Percentiles rank a stretch among this genome's conserved stretches.
Conservation (phyloP, 179 eudicot genomes). For the Spergularia azorica region DNA sequence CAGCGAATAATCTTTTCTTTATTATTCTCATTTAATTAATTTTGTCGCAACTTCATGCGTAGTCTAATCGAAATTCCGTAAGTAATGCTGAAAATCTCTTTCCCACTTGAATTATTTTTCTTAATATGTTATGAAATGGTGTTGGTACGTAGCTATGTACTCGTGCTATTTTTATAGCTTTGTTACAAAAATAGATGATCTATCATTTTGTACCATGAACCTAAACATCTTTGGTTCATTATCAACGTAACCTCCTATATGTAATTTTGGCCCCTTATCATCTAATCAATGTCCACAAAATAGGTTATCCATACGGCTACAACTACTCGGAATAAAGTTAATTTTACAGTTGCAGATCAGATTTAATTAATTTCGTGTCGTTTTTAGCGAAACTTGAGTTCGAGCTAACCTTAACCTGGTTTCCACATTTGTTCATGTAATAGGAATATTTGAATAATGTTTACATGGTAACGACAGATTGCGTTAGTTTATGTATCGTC, state of each 20-base stretch:
- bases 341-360: background rate
- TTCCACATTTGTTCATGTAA: background rate
- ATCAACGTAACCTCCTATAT: slow-evolving; percentile 7
- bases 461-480: too few relatives aligned
- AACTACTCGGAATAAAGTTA: background rate
- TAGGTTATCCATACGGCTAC: background rate
- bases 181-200: background rate
- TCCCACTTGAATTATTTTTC: slow-evolving; percentile 15
- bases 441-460: background rate
- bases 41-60: slow-evolving; percentile 13
- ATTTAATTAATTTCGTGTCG: background rate
- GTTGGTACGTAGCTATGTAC: background rate
- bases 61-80: slow-evolving; percentile 21
- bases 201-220: background rate
- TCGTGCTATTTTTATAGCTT: background rate
- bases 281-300: background rate
- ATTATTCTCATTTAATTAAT: background rate
- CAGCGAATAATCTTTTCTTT: background rate
- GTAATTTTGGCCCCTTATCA: background rate
- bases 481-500: too few relatives aligned
- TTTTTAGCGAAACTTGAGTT: background rate
- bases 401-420: background rate
- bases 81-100: slow-evolving; percentile 5
- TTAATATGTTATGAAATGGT: slow-evolving; percentile 15
- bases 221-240: background rate